Evolutionary conservation across 2,329 filamentous ascomycete species (phyloP).

Genomic region (Aspergillus novofumigatus): DNA sequence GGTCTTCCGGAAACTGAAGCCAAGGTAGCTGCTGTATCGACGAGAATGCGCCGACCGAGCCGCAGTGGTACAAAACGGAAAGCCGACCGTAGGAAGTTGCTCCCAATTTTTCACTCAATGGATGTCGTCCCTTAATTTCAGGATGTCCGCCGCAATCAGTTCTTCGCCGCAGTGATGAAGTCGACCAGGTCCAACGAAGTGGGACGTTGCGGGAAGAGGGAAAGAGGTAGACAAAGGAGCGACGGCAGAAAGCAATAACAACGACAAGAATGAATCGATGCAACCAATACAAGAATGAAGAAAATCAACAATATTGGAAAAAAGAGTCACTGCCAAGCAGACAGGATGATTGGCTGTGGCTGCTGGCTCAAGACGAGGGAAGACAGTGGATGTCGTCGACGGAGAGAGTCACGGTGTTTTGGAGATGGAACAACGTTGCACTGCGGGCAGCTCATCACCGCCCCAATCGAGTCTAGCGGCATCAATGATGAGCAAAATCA

Average conservation of each 20-base stretch:
- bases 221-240: constrained; percentile 16
- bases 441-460: background rate
- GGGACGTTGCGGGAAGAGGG: constrained; percentile 17
- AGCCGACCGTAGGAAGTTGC: background rate
- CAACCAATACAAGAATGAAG: constrained; percentile 1
- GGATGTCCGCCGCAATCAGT: background rate
- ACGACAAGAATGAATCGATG: background rate
- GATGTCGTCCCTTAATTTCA: background rate
- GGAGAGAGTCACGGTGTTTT: background rate
- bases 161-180: background rate
- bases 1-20: background rate
- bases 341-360: constrained; percentile 5
- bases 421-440: constrained; percentile 8
- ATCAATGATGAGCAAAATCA: background rate
- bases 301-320: constrained; percentile 1
- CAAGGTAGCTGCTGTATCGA: background rate
- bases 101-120: background rate
- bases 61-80: background rate
- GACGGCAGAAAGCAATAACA: constrained; percentile 7
- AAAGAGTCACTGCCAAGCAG: constrained; percentile 8
- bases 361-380: constrained; percentile 8
- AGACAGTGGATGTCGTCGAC: constrained; percentile 9
- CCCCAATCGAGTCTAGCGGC: constrained; percentile 16
- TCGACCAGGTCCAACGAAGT: constrained; percentile 11
- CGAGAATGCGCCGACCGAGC: background rate